phyloP scores from a whole-genome alignment of 768 basidiomycete genomes.

The Tremella yokohamensis region DNA sequence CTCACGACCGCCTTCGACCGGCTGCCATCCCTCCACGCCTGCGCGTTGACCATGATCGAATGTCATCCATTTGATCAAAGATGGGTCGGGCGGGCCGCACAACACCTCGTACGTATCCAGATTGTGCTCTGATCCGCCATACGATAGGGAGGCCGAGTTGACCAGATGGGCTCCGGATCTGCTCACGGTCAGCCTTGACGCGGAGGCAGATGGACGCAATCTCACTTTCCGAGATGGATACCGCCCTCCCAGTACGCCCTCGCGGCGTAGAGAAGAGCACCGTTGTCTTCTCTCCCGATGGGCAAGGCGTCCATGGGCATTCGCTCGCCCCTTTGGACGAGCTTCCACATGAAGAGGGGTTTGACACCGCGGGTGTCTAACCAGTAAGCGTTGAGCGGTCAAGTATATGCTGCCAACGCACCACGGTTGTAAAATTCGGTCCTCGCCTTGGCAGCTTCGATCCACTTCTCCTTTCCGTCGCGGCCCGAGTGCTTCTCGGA shows the following conservation, averaged over 20 bases:
- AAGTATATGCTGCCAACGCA: slow-evolving; percentile 3
- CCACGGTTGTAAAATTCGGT: slow-evolving; percentile 35
- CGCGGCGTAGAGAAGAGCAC: slow-evolving; percentile 37
- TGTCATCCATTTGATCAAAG: slow-evolving; percentile 41
- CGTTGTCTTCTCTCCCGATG: slow-evolving; percentile 40
- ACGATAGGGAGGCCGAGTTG: slow-evolving; percentile 41
- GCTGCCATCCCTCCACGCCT: slow-evolving; percentile 37
- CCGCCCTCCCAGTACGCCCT: slow-evolving; percentile 45
- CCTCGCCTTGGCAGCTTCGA: slow-evolving; percentile 25
- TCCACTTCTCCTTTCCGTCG: slow-evolving; percentile 28
- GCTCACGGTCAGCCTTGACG: neutral
- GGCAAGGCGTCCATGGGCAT: slow-evolving; percentile 43
- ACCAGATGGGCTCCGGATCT: slow-evolving; percentile 33
- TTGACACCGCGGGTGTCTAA: slow-evolving; percentile 38
- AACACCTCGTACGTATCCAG: slow-evolving; percentile 45
- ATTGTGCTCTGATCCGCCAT: slow-evolving; percentile 39
- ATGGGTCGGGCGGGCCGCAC: slow-evolving; percentile 38
- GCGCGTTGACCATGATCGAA: slow-evolving; percentile 35
- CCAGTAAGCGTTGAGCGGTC: neutral
- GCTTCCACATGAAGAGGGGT: slow-evolving; percentile 44
- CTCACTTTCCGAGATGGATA: slow-evolving; percentile 47
- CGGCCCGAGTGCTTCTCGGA: slow-evolving; percentile 13
- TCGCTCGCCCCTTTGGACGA: slow-evolving; percentile 35
- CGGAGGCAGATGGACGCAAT: neutral
- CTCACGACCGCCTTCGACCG: slow-evolving; percentile 48